These are phyloP conservation scores for Fomitopsis serialis DNA, from an alignment of 768 basidiomycete species.

Conservation along the genomic window DNA sequence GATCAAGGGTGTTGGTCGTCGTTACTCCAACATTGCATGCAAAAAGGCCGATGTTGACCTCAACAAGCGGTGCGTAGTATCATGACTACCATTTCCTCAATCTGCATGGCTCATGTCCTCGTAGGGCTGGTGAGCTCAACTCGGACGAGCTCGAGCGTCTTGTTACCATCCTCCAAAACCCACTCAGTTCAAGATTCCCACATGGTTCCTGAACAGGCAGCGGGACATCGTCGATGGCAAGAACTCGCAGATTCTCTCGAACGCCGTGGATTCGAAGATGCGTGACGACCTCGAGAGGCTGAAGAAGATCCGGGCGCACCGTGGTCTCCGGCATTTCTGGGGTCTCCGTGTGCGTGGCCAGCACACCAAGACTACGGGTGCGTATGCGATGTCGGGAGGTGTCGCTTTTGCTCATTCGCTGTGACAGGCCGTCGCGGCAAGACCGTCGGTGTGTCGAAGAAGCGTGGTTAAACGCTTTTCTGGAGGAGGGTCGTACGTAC, in stretches of 20 bases:
- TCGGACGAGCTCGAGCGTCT: conserved; percentile 98
- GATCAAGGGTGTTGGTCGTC: conserved; percentile 99
- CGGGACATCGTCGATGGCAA: conserved; percentile 98
- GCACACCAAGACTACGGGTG: conserved; percentile 98
- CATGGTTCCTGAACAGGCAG: conserved; percentile 99
- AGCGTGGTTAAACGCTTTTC: conserved; percentile 46
- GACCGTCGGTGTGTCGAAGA: conserved; percentile 96
- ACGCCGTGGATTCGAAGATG: conserved; percentile 94
- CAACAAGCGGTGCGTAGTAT: conserved; percentile 80
- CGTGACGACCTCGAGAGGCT: conserved; percentile 97
- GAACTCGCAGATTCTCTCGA: conserved; percentile 92
- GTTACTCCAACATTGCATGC: conserved; percentile 98
- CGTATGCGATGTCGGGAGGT: conserved; percentile 13
- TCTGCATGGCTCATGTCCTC: not conserved
- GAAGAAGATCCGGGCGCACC: conserved; percentile 98
- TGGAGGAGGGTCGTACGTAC: not conserved
- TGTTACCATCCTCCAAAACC: conserved; percentile 99
- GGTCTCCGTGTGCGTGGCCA: conserved; percentile 95
- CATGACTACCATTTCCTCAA: not conserved
- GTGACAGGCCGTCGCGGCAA: conserved; percentile 83
- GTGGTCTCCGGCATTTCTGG: conserved; percentile 90
- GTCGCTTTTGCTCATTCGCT: conserved; percentile 4
- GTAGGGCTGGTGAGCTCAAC: conserved; percentile 98
- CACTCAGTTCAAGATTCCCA: conserved; percentile 99
- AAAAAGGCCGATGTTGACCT: conserved; percentile 99